These are phyloP conservation scores for Stephanodiscus minutulus DNA, from an alignment of 108 stramenopile genomes.

Conservation along the genomic window DNA sequence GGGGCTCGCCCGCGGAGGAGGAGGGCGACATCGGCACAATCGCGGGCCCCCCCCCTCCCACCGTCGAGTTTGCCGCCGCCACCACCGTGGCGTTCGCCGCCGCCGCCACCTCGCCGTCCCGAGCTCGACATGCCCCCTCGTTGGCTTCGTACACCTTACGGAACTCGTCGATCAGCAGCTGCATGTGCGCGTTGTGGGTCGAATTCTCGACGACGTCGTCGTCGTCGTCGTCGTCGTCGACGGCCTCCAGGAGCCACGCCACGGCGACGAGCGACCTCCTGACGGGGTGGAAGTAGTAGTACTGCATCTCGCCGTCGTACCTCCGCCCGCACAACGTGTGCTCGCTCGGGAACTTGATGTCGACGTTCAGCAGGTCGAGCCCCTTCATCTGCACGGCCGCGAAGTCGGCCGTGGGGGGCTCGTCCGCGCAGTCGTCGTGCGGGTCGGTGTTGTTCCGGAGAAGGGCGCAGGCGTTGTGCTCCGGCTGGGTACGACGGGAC, in stretches of 20 bases:
- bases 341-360: constrained; percentile 81
- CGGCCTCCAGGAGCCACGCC: constrained; percentile 23
- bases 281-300: constrained; percentile 66
- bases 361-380: constrained; percentile 66
- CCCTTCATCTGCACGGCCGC: constrained; percentile 48
- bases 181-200: constrained; percentile 45
- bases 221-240: neutral
- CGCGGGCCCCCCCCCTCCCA: too few species aligned
- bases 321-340: constrained; percentile 62
- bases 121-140: constrained; percentile 27
- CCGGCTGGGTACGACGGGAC: constrained; percentile 24
- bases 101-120: neutral
- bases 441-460: neutral
- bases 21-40: neutral
- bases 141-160: constrained; percentile 60
- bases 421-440: neutral
- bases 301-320: constrained; percentile 81
- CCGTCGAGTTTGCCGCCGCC: too few species aligned
- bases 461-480: too few species aligned
- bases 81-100: neutral
- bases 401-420: constrained; percentile 61
- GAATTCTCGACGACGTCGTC: neutral
- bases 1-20: neutral
- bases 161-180: constrained; percentile 46
- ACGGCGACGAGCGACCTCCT: constrained; percentile 23